Evolutionary conservation across 352 stramenopile species (phyloP), one percentile per base, ranked within the genome.

Genomic region (Pythium biforme): DNA sequence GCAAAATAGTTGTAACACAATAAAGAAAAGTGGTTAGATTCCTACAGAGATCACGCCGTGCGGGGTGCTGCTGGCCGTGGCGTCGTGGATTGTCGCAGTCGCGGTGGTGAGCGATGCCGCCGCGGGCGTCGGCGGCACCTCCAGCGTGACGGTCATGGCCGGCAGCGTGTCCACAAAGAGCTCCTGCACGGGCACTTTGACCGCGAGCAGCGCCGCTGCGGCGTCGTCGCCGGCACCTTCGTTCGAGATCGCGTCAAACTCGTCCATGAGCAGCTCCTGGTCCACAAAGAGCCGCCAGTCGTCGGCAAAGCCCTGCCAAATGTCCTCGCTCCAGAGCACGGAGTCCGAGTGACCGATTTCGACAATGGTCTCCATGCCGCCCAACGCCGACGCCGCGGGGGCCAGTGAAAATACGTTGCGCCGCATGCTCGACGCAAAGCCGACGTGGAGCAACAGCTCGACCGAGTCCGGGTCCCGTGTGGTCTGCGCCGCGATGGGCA

Each of bases 361-460:
- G 3, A 61, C 43, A 62, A 76, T 69, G 6, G 59, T 54, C 19
- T 55, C 31, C 27, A 70, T 52, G 17, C 29, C 51, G 6, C 40
- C 59, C 20, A 64, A 37, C 29, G 66, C 55, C 43, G 59, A 55
- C 25, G 45, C 3, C 6, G 20, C 37, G 15, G 33, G 43, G 6
- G 39, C 25, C 7, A 25, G 20, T 15, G 49, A 23, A 4, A 46
- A 43, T 14, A 65, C 52, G 25, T 29, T 66, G 19, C 62, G 68
- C 23, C 59, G 62, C 52, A 82, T 57, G 46, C 70, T 87, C 0
- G 81, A 76, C 0, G 85, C 83, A 53, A 90, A 92, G 17, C 81
- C 85, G 4, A 92, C 68, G 41, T 90, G 83, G 17, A 94, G 69
- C 14, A 90, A 54, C 14, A 87, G 52, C 37, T 92, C 79, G 14